Conservation (phyloP, 106 monocot species). For the Dioscorea dumetorum region DNA sequence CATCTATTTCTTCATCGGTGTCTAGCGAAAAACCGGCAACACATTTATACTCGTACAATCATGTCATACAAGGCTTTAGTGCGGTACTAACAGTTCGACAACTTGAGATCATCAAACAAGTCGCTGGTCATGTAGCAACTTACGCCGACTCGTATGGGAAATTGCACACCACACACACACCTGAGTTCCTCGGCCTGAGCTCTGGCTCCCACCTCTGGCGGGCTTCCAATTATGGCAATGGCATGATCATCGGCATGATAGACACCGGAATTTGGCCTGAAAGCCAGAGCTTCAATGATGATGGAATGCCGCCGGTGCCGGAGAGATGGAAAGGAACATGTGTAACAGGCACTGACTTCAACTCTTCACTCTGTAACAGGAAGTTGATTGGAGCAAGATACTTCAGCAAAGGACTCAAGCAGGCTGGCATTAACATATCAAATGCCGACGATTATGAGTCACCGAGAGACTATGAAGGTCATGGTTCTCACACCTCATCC, state of each 20-base stretch:
- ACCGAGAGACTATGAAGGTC: slow-evolving; percentile 67
- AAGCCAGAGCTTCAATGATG: slow-evolving; percentile 66
- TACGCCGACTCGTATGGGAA: slow-evolving; percentile 60
- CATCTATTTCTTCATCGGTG: slow-evolving; percentile 49
- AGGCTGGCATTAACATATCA: slow-evolving; percentile 70
- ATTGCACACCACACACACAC: slow-evolving; percentile 91
- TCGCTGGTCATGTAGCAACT: slow-evolving; percentile 57
- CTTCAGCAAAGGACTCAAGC: slow-evolving; percentile 81
- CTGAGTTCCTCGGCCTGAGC: slow-evolving; percentile 78
- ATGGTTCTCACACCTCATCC: slow-evolving; percentile 91
- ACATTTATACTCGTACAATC: slow-evolving; percentile 64
- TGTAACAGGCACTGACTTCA: slow-evolving; percentile 54
- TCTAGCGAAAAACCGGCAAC: slow-evolving; percentile 12
- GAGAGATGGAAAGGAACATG: slow-evolving; percentile 70
- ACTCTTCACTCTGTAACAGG: slow-evolving; percentile 59
- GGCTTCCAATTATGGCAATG: slow-evolving; percentile 32
- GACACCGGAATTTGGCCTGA: slow-evolving; percentile 98
- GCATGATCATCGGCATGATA: slow-evolving; percentile 84
- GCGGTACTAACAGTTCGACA: slow-evolving; percentile 54
- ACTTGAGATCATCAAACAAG: slow-evolving; percentile 27
- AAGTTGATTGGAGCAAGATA: slow-evolving; percentile 86
- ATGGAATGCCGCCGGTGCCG: slow-evolving; percentile 65
- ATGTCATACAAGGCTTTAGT: slow-evolving; percentile 79
- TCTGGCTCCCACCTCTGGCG: not conserved
- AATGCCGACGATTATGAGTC: not conserved